Evolutionary conservation across 2,329 filamentous ascomycete genomes (phyloP).

Genomic region (Neopestalotiopsis rosae): DNA sequence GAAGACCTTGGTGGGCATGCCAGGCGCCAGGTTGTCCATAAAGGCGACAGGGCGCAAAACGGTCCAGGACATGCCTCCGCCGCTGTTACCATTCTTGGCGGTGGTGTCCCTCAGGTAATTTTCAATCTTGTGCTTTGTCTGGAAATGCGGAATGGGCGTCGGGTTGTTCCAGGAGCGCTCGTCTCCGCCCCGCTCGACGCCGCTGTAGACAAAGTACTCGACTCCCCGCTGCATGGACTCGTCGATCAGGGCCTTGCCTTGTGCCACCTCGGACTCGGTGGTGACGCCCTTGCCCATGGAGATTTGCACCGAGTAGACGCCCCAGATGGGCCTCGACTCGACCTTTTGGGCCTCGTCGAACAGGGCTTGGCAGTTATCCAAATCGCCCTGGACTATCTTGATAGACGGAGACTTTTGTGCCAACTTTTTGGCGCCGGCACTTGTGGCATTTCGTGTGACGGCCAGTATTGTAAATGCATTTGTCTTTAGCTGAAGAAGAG

Average conservation of each 20-base stretch:
- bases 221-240: constrained; percentile 60
- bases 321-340: constrained; percentile 50
- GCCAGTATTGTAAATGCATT: constrained; percentile 53
- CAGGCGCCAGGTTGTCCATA: constrained; percentile 57
- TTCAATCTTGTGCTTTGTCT: constrained; percentile 66
- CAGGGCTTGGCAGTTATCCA: constrained; percentile 55
- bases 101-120: constrained; percentile 58
- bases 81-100: constrained; percentile 37
- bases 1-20: constrained; percentile 42
- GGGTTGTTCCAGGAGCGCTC: constrained; percentile 53
- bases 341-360: constrained; percentile 43
- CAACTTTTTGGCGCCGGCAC: constrained; percentile 53
- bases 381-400: constrained; percentile 53
- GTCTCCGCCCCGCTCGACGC: constrained; percentile 66
- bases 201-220: constrained; percentile 67
- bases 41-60: constrained; percentile 68
- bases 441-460: constrained; percentile 59
- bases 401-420: constrained; percentile 45
- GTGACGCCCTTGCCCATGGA: constrained; percentile 42
- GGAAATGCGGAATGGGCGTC: constrained; percentile 67
- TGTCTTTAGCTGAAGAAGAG: constrained; percentile 38
- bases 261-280: constrained; percentile 42
- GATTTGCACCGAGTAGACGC: constrained; percentile 63
- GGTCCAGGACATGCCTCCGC: constrained; percentile 59
- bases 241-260: constrained; percentile 65